Evolutionary conservation across 129 eudicot genomes (phyloP), one percentile per base, ranked within the genome.

Genomic region (Chrysanthemum makinoi): DNA sequence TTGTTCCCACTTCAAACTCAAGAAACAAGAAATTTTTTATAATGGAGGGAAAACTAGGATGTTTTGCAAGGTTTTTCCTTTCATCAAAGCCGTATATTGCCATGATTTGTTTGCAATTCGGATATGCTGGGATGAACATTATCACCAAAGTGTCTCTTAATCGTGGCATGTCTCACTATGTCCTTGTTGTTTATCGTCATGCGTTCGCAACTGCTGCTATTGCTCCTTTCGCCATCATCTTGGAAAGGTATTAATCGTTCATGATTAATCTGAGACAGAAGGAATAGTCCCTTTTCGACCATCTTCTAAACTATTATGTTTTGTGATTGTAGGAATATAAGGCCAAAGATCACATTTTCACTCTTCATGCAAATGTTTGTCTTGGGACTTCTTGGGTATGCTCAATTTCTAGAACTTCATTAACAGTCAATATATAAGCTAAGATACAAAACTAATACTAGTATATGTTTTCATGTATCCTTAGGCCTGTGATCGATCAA

Each of bases 331-430:
- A 91, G 97, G 94, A 85, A 80, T 56, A 49, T 75, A 53, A 88
- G 96, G 76, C 98, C 98, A 9, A 93, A 87, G 82, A 89, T 93
- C 65, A 83, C 98, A 17, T 82, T 89, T 75, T 76, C 85, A 0
- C 68, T 89, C 14, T 93, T 93, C 81, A 74, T 87, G 89, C 98
- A 93, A 72, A 93, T 93, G 57, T 93, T 93, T 68, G 90, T 85
- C 39, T 75, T 93, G 71, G 98, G 98, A n/a, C 96, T 93, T 75
- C 98, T 93, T 2, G 98, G 98, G 97, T 91, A 63, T 55, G 89
- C 75, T 43, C 17, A 20, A 18, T 35, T 26, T 1, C 54, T 60
- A 12, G n/a, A 22, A 49, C 33, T 35, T 51, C 16, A 19, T 53
- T 30, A 69, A 69, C 57, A 50, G 4, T 33, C 6, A 1, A 14